Conservation (phyloP, 306 rosid genomes). For the Citrullus mucosospermus region DNA sequence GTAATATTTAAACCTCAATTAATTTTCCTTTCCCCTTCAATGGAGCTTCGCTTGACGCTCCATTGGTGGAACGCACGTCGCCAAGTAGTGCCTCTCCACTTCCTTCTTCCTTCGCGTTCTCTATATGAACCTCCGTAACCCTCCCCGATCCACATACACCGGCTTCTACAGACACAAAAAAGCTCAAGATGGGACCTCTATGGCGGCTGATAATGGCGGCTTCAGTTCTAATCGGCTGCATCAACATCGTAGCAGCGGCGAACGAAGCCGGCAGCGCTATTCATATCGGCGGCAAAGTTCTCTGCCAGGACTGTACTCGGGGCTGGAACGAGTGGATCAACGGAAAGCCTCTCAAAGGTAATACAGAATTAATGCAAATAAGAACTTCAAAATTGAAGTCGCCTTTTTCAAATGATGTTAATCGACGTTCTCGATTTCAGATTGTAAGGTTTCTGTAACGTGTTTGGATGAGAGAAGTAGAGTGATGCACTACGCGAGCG, state of each 20-base stretch:
- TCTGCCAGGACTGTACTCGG: constrained; percentile 76
- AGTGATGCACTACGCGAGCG: constrained; percentile 50
- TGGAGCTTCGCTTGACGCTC: background rate
- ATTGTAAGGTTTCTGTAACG: constrained; percentile 48
- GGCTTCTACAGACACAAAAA: background rate
- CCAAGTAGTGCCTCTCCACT: constrained; percentile 29
- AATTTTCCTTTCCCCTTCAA: background rate
- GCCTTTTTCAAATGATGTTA: background rate
- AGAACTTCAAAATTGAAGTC: background rate
- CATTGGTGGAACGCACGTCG: constrained; percentile 34
- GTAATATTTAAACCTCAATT: no score
- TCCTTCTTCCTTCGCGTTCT: constrained; percentile 5
- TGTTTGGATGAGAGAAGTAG: constrained; percentile 58
- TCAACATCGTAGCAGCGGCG: constrained; percentile 17
- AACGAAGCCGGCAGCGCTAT: constrained; percentile 14
- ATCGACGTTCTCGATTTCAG: constrained; percentile 14
- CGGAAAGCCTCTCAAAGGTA: constrained; percentile 64
- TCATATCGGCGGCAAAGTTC: constrained; percentile 54
- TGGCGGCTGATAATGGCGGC: constrained; percentile 18
- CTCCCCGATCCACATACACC: background rate
- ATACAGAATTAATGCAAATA: background rate
- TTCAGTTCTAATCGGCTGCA: constrained; percentile 21
- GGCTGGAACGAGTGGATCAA: constrained; percentile 63
- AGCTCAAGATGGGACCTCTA: constrained; percentile 16
- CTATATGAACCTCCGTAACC: constrained; percentile 9